Evolutionary conservation across 495 filamentous ascomycete species (phyloP).

Genomic region (Astrothelium subdiscretum): DNA sequence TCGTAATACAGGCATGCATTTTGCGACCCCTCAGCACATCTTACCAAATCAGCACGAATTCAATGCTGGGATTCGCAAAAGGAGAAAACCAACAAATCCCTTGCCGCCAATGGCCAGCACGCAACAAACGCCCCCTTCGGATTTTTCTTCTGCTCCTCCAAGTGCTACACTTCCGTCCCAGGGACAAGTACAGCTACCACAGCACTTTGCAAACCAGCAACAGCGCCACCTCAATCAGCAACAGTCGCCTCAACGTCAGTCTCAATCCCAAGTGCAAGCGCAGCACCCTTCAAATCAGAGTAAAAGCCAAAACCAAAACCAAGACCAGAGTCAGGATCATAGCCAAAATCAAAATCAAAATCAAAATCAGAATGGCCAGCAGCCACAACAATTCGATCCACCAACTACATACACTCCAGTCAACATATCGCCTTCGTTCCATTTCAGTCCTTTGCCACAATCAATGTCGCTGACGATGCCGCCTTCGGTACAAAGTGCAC

Average conservation of each 20-base stretch:
- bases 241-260: conserved; percentile 1
- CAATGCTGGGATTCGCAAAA: not conserved
- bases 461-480: not conserved
- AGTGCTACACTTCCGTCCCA: not conserved
- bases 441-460: not conserved
- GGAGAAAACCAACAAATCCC: not conserved
- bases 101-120: not conserved
- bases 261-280: conserved; percentile 14
- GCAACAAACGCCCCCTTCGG: not conserved
- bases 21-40: not conserved
- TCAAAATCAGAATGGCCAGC: not conserved
- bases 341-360: conserved; percentile 30
- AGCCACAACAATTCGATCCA: not conserved
- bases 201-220: not conserved
- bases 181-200: not conserved
- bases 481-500: not conserved
- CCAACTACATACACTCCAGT: not conserved
- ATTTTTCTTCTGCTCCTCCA: not conserved
- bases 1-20: not conserved
- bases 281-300: conserved; percentile 15
- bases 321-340: conserved; percentile 21
- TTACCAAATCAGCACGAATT: not conserved
- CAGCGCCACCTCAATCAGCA: not conserved
- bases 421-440: not conserved
- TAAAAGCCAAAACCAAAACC: conserved; percentile 30